phyloP scores from a whole-genome alignment of 2,329 filamentous ascomycete genomes.

The Paecilomyces variotii region DNA sequence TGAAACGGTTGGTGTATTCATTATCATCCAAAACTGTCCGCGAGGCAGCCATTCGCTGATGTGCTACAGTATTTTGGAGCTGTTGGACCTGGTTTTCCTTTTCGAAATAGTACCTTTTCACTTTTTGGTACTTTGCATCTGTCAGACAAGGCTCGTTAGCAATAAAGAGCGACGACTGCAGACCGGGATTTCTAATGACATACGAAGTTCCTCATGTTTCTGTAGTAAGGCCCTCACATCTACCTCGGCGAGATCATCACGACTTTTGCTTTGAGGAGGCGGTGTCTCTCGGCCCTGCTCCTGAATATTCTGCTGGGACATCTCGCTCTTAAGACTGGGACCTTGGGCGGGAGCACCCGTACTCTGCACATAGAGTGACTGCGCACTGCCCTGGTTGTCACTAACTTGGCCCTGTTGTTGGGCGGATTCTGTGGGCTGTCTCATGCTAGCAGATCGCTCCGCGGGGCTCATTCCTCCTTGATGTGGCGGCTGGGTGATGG shows the following conservation, averaged over 20 bases:
- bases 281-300: constrained; percentile 43
- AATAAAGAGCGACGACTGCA: background rate
- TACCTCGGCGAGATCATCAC: constrained; percentile 34
- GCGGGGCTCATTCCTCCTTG: constrained; percentile 6
- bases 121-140: constrained; percentile 96
- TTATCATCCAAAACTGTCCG: constrained; percentile 91
- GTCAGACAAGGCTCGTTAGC: constrained; percentile 5
- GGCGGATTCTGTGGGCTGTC: constrained; percentile 6
- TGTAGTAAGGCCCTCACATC: constrained; percentile 38
- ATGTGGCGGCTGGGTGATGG: constrained; percentile 1
- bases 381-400: background rate
- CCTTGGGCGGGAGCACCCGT: constrained; percentile 15
- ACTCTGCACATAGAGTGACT: constrained; percentile 3
- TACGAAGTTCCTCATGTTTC: constrained; percentile 41
- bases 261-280: constrained; percentile 23
- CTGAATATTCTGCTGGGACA: constrained; percentile 19
- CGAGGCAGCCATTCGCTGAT: constrained; percentile 89
- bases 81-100: constrained; percentile 84
- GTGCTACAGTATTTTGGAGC: constrained; percentile 93
- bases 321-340: constrained; percentile 18
- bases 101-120: constrained; percentile 96
- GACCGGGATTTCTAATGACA: constrained; percentile 7
- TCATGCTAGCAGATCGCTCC: constrained; percentile 10
- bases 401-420: constrained; percentile 1
- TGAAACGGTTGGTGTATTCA: constrained; percentile 85